These are phyloP conservation scores for Aspergillus pseudoglaucus DNA, from an alignment of 2,329 filamentous ascomycete genomes.

Conservation along the genomic window DNA sequence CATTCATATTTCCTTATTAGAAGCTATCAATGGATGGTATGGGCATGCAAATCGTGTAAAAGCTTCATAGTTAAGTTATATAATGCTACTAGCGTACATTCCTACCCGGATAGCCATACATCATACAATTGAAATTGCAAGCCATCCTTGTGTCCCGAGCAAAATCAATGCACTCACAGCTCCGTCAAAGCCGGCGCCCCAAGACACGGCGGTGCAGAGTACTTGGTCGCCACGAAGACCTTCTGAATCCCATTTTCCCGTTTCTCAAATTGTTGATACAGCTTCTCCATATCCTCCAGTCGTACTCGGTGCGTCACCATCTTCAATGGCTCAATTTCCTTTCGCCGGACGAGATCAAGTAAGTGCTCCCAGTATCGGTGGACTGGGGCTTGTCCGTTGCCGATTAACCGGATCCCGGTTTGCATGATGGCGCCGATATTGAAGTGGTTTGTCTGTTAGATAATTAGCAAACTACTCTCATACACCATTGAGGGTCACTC, in stretches of 20 bases:
- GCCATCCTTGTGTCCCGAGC: not conserved
- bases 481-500: conserved; percentile 1
- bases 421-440: conserved; percentile 81
- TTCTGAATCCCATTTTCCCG: conserved; percentile 66
- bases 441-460: conserved; percentile 64
- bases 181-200: conserved; percentile 49
- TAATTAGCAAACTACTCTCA: not conserved
- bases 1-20: no score
- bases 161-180: conserved; percentile 6
- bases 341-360: conserved; percentile 59
- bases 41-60: no score
- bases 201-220: conserved; percentile 45
- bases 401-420: conserved; percentile 71
- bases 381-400: conserved; percentile 64
- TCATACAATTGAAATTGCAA: no score
- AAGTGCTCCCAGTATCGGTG: conserved; percentile 79
- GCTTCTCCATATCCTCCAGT: conserved; percentile 64
- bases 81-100: no score
- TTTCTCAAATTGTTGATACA: conserved; percentile 57
- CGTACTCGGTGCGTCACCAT: conserved; percentile 76
- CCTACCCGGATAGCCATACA: no score
- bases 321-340: conserved; percentile 65
- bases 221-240: conserved; percentile 60
- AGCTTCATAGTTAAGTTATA: no score
- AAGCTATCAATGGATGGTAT: no score